Conservation (phyloP, 73 alveolate genomes). For the Paramecium sonneborni region DNA sequence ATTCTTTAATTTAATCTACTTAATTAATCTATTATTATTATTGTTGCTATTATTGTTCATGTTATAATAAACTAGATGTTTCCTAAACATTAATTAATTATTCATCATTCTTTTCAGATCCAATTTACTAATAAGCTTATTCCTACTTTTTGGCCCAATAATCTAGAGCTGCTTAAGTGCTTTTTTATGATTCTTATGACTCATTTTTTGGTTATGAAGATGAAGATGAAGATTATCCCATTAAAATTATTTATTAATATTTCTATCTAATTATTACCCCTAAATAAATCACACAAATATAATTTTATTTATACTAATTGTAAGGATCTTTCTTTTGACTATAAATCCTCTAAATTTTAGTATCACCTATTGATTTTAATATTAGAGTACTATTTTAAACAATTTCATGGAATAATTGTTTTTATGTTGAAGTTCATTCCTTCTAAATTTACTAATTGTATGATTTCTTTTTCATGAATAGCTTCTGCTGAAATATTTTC, state of each 20-base stretch:
- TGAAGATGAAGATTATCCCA: neutral
- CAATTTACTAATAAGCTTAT: neutral
- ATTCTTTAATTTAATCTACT: neutral
- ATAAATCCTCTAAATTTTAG: too few relatives aligned
- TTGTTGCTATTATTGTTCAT: neutral
- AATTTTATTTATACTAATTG: too few relatives aligned
- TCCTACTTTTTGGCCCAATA: neutral
- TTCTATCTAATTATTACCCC: neutral
- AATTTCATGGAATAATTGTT: too few relatives aligned
- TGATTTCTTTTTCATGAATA: too few relatives aligned
- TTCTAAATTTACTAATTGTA: too few relatives aligned
- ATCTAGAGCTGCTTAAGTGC: neutral
- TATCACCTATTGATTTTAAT: too few relatives aligned
- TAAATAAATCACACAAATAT: too few relatives aligned
- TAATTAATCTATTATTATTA: neutral
- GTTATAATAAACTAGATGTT: neutral
- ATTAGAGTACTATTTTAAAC: too few relatives aligned
- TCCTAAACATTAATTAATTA: neutral
- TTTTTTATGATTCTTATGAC: neutral
- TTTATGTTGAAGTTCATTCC: too few relatives aligned
- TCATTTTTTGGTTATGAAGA: neutral
- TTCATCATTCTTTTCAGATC: neutral
- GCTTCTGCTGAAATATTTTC: too few relatives aligned
- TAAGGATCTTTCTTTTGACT: too few relatives aligned
- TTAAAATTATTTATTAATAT: neutral